Evolutionary conservation across 441 rosid species (phyloP).

Genomic region (Mallotus japonicus): DNA sequence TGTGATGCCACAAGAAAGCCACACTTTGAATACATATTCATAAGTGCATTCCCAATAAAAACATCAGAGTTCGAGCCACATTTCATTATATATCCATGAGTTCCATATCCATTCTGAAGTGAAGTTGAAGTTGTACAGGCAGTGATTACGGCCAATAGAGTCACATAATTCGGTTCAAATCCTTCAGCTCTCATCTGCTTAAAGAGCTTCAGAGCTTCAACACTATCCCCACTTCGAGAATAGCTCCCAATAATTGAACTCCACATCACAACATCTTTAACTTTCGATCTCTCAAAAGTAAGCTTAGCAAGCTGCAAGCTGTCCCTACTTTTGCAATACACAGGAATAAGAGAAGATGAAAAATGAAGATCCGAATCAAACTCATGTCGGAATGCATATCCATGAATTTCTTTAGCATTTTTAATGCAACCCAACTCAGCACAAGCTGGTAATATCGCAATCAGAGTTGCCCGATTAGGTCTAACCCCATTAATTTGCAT

Average conservation of each 20-base stretch:
- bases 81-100: constrained; percentile 44
- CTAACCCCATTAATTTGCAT: constrained; percentile 44
- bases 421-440: constrained; percentile 30
- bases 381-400: constrained; percentile 42
- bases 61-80: constrained; percentile 32
- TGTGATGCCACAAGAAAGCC: constrained; percentile 42
- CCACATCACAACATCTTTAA: constrained; percentile 55
- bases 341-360: constrained; percentile 39
- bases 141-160: constrained; percentile 47
- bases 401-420: constrained; percentile 48
- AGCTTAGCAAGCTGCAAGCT: constrained; percentile 30
- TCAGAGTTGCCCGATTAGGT: constrained; percentile 46
- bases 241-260: constrained; percentile 47
- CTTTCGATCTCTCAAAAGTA: constrained; percentile 35
- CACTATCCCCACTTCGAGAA: constrained; percentile 33
- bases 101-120: constrained; percentile 30
- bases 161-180: constrained; percentile 44
- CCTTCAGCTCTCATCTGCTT: constrained; percentile 42
- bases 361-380: constrained; percentile 34
- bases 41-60: constrained; percentile 44
- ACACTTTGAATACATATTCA: constrained; percentile 57
- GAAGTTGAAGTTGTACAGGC: constrained; percentile 39
- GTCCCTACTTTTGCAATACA: constrained; percentile 37
- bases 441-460: constrained; percentile 39
- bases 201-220: constrained; percentile 40